A percentile compares a stretch with the other conserved stretches of the same genome.
These are phyloP conservation scores for Annulohypoxylon bovei DNA, from an alignment of 495 filamentous ascomycete genomes.

Conservation along the genomic window DNA sequence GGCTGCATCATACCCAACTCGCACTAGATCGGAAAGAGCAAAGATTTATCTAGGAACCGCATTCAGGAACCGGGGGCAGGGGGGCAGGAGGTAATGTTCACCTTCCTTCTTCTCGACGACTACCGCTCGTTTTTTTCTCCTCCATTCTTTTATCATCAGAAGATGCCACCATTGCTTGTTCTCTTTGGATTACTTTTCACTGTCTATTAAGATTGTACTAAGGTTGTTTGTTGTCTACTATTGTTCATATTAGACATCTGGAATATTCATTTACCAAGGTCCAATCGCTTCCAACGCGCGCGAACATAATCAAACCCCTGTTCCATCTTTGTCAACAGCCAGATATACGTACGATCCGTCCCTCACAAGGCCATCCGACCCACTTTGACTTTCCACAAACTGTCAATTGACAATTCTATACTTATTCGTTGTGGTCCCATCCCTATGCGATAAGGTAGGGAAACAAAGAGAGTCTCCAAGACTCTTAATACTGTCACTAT, in stretches of 20 bases:
- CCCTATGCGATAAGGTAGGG: constrained; percentile 23
- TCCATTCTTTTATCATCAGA: constrained; percentile 26
- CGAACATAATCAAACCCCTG: constrained; percentile 13
- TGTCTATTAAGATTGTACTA: constrained; percentile 10
- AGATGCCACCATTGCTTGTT: constrained; percentile 35
- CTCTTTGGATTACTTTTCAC: constrained; percentile 22
- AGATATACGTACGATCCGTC: constrained; percentile 14
- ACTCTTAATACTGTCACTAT: constrained; percentile 6
- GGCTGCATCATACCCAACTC: constrained; percentile 30
- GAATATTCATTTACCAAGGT: background rate
- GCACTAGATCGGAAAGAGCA: constrained; percentile 40
- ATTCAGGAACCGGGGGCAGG: constrained; percentile 27
- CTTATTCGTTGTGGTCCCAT: constrained; percentile 5
- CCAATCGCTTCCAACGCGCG: constrained; percentile 8
- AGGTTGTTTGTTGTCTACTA: background rate
- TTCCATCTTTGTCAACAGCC: constrained; percentile 9
- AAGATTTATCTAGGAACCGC: constrained; percentile 29
- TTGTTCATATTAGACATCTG: constrained; percentile 16
- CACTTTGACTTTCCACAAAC: background rate
- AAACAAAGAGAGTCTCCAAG: constrained; percentile 18
- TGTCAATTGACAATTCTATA: constrained; percentile 6
- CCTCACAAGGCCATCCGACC: constrained; percentile 2
- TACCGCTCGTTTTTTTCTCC: constrained; percentile 16
- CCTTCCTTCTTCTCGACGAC: constrained; percentile 23
- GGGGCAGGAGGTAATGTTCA: background rate